Evolutionary conservation across 768 basidiomycete species (phyloP).

Genomic region (Botryobasidium botryosum): DNA sequence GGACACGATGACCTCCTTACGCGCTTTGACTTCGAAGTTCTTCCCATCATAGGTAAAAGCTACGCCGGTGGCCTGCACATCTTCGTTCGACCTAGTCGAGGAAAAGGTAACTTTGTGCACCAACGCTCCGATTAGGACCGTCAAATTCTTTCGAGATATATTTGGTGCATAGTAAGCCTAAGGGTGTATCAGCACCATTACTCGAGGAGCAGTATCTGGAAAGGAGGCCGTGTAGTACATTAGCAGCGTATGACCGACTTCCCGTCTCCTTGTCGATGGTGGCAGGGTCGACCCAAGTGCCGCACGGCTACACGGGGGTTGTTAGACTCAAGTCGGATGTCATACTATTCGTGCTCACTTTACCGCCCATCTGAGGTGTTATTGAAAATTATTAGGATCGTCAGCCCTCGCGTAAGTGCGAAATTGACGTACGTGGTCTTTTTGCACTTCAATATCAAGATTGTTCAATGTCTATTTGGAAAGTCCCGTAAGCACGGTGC

Average conservation of each 20-base stretch:
- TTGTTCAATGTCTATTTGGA: conserved; percentile 7
- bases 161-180: conserved; percentile 18
- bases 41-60: conserved; percentile 25
- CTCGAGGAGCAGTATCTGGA: neutral
- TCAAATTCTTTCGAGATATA: conserved; percentile 16
- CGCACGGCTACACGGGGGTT: no score
- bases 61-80: conserved; percentile 30
- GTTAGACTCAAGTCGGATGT: conserved; percentile 10
- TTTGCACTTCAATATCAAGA: conserved; percentile 7
- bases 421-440: no score
- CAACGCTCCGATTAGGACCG: conserved; percentile 17
- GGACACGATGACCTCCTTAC: conserved; percentile 34
- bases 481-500: neutral
- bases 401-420: no score
- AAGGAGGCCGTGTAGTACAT: conserved; percentile 14
- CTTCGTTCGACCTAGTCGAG: conserved; percentile 5
- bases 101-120: conserved; percentile 17
- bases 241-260: conserved; percentile 19
- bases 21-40: conserved; percentile 23
- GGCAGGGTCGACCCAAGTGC: conserved; percentile 6
- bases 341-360: conserved; percentile 6
- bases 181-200: neutral
- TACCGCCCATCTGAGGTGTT: no score
- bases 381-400: no score
- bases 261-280: conserved; percentile 7